These are phyloP conservation scores for Pseudocercospora crystallina DNA, from an alignment of 2,329 filamentous ascomycete genomes.

Conservation along the genomic window DNA sequence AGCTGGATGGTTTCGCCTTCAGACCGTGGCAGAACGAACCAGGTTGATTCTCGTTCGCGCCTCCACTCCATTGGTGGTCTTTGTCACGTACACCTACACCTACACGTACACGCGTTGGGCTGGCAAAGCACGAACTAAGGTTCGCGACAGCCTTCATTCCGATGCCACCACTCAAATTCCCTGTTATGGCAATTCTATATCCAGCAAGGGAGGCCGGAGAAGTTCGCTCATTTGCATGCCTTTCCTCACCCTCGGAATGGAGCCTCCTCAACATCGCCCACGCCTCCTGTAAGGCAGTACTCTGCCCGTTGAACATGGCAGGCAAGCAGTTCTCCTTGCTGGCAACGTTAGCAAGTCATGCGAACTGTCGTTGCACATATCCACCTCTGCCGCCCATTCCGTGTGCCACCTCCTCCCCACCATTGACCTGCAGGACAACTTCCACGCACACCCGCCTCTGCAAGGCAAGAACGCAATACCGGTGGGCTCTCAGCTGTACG, in stretches of 20 bases:
- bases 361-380: conserved; percentile 28
- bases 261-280: conserved; percentile 20
- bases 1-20: too few relatives aligned
- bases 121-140: too few relatives aligned
- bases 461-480: conserved; percentile 28
- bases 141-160: too few relatives aligned
- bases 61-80: too few relatives aligned
- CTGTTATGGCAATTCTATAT: too few relatives aligned
- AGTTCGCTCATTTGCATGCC: conserved; percentile 33
- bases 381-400: conserved; percentile 24
- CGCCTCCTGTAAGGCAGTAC: conserved; percentile 9
- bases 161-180: too few relatives aligned
- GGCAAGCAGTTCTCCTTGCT: conserved; percentile 13
- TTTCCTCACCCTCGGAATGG: conserved; percentile 30
- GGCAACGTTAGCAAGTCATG: conserved; percentile 4
- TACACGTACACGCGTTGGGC: too few relatives aligned
- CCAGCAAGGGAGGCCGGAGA: conserved; percentile 32
- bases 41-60: too few relatives aligned
- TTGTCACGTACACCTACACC: too few relatives aligned
- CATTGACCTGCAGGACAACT: conserved; percentile 14
- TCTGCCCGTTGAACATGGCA: conserved; percentile 16
- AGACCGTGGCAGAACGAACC: too few relatives aligned
- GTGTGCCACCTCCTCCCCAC: conserved; percentile 22
- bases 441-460: conserved; percentile 27
- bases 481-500: conserved; percentile 2